phyloP scores from a whole-genome alignment of 257 asterid genomes.

The Penstemon newberryi region DNA sequence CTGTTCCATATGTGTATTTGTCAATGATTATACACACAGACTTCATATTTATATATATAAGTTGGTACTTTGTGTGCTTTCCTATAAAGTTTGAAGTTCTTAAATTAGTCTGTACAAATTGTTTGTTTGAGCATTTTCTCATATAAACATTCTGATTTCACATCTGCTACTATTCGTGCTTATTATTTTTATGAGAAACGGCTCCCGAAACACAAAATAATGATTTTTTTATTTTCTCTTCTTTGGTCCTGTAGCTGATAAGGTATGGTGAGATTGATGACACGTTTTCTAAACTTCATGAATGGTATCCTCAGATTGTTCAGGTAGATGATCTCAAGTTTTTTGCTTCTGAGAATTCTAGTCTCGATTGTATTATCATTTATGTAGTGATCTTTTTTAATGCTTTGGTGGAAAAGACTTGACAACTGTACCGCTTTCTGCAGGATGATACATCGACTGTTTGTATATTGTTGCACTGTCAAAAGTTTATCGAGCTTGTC shows the following conservation, averaged over 20 bases:
- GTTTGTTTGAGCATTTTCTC: constrained; percentile 2
- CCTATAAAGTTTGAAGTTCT: background rate
- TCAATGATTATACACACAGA: background rate
- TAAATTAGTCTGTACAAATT: background rate
- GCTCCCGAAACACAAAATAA: constrained; percentile 6
- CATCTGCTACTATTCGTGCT: background rate
- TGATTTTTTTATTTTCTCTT: constrained; percentile 17
- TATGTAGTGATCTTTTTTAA: background rate
- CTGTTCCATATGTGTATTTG: background rate
- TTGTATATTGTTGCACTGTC: constrained; percentile 83
- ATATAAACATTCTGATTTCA: background rate
- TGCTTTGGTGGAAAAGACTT: constrained; percentile 16
- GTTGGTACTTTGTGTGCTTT: background rate
- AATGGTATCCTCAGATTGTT: constrained; percentile 76
- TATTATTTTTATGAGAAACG: background rate
- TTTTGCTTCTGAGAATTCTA: constrained; percentile 14
- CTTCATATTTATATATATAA: background rate
- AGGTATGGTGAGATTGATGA: constrained; percentile 78
- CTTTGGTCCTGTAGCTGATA: constrained; percentile 58
- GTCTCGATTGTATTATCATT: constrained; percentile 7
- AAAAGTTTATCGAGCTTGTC: constrained; percentile 81
- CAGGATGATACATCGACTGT: constrained; percentile 77
- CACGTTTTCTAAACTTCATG: constrained; percentile 54
- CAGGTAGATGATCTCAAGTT: constrained; percentile 51
- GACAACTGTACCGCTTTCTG: constrained; percentile 32